Conservation (phyloP, 176 grass and related monocot genomes). For the Carex myosuroides region DNA sequence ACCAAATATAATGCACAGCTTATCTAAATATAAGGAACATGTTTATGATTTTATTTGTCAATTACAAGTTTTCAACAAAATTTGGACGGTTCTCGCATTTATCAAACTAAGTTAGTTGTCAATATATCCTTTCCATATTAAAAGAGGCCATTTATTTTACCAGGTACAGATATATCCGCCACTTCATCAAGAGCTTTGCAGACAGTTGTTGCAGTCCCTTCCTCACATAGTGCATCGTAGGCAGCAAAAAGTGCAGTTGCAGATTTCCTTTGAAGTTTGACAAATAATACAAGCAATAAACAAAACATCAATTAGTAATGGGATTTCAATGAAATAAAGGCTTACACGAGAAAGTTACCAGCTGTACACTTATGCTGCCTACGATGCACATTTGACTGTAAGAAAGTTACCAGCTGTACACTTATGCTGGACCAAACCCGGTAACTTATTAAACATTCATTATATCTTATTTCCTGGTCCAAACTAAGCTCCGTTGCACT, state of each 20-base stretch:
- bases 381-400: background rate
- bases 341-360: background rate
- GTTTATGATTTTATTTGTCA: background rate
- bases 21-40: background rate
- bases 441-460: background rate
- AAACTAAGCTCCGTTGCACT: background rate
- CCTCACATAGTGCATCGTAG: constrained; percentile 89
- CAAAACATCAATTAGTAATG: background rate
- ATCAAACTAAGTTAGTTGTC: background rate
- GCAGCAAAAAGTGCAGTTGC: constrained; percentile 88
- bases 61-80: background rate
- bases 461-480: background rate
- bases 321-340: background rate
- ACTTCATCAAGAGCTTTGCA: constrained; percentile 93
- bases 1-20: background rate
- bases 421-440: background rate
- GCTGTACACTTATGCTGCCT: background rate
- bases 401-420: background rate
- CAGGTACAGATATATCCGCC: constrained; percentile 82
- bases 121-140: background rate
- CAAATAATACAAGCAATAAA: constrained; percentile 26
- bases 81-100: background rate
- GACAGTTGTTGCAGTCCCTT: constrained; percentile 88
- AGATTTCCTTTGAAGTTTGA: constrained; percentile 56
- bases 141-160: constrained; percentile 25